Base-by-base conservation (phyloP, 805 yeast genomes). In the Wickerhamiella spandovensis region DNA sequence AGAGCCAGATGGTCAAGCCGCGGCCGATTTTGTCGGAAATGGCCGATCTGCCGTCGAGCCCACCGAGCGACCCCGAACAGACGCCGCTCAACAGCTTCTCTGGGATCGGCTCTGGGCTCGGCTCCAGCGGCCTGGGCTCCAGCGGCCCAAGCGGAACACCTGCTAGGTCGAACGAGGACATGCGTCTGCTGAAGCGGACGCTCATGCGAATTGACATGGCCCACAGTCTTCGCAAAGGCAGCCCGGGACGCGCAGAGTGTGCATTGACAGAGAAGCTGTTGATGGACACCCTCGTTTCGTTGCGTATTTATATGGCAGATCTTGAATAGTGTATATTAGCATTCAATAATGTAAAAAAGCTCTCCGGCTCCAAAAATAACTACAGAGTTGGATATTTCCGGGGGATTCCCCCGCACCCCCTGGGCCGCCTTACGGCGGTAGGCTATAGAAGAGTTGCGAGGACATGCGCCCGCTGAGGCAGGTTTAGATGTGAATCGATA, bases 21-120 rank as follows among this genome's bases (percentile, higher is more conserved):
- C 24, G 28, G 28, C 35, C 43, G 20, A 21, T 44, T 12, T 18
- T 47, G 17, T 20, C 23, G 2, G 50, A 30, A 21, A 41, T 47
- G 50, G 50, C 43, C 18, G 42, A 30, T n/a, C 41, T 47, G 9
- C 22, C 24, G 13, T 47, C 50, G 30, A 39, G 46, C 18, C 50
- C 50, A 7, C 50, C 50, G 15, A 23, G 6, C 22, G 48, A 18
- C 23, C n/a, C 13, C 35, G 12, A 23, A 6, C 43, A 21, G 15
- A n/a, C 22, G 20, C 21, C 30, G 30, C 6, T n/a, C n/a, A n/a
- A n/a, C n/a, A n/a, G n/a, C n/a, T n/a, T n/a, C n/a, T n/a, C 12
- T 28, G 12, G 32, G 32, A 28, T 28, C 32, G 15, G 15, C 15
- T 12, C 15, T 28, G 5, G 32, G 32, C 3, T 28, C 32, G 3